Percentiles rank a stretch among this genome's conserved stretches.
phyloP scores from a whole-genome alignment of 2,329 filamentous ascomycete species.

The Rutstroemia sp. region DNA sequence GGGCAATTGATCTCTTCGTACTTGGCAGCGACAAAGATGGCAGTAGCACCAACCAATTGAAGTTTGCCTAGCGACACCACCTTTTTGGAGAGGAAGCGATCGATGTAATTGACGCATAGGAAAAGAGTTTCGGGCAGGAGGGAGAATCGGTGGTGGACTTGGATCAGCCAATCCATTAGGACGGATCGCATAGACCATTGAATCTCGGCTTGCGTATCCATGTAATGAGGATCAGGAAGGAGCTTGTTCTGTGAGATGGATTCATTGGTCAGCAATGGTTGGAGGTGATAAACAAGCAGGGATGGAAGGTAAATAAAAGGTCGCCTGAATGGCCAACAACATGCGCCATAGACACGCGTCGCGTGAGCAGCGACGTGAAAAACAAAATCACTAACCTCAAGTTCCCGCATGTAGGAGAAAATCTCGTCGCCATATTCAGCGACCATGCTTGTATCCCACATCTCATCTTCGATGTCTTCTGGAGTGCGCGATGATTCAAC shows the following conservation, averaged over 20 bases:
- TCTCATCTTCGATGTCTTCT: slow-evolving; percentile 81
- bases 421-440: slow-evolving; percentile 96
- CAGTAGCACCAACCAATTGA: slow-evolving; percentile 91
- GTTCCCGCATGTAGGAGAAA: slow-evolving; percentile 80
- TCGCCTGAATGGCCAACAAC: neutral
- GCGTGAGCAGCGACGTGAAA: neutral
- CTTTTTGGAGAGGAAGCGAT: slow-evolving; percentile 91
- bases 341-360: neutral
- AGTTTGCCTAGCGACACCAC: slow-evolving; percentile 91
- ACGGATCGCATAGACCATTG: slow-evolving; percentile 98
- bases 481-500: slow-evolving; percentile 35
- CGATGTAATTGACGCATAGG: slow-evolving; percentile 92
- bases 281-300: neutral
- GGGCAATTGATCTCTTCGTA: slow-evolving; percentile 99
- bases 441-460: slow-evolving; percentile 95
- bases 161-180: slow-evolving; percentile 95
- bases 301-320: neutral
- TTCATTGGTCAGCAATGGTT: slow-evolving; percentile 10
- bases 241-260: slow-evolving; percentile 53
- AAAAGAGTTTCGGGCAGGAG: slow-evolving; percentile 93
- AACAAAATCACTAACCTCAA: slow-evolving; percentile 56
- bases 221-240: slow-evolving; percentile 86
- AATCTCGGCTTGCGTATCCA: slow-evolving; percentile 95
- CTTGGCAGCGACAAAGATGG: slow-evolving; percentile 92
- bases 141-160: slow-evolving; percentile 87